A percentile compares a stretch with the other conserved stretches of the same genome.
Conservation (phyloP, 2,329 filamentous ascomycete species). For the Passalora sequoiae region DNA sequence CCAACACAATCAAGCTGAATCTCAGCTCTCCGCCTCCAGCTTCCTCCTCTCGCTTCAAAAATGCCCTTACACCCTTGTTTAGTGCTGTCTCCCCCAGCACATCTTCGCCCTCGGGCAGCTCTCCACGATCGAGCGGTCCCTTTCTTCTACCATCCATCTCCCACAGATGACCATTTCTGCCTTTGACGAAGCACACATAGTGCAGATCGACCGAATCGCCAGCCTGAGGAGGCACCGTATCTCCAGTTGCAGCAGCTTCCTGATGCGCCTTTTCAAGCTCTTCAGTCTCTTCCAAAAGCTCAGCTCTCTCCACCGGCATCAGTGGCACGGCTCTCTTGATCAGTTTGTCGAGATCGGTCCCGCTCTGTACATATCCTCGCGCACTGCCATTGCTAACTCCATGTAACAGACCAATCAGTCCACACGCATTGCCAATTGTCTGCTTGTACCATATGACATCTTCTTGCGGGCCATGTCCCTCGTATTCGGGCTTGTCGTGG, state of each 20-base stretch:
- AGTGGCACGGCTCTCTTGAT: conserved; percentile 67
- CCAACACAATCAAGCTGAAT: conserved; percentile 59
- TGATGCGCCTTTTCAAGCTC: conserved; percentile 74
- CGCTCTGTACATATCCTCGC: conserved; percentile 52
- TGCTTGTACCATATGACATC: conserved; percentile 91
- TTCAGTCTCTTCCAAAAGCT: conserved; percentile 69
- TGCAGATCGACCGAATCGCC: conserved; percentile 85
- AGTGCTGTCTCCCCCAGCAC: conserved; percentile 66
- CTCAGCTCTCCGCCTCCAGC: conserved; percentile 54
- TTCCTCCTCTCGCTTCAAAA: conserved; percentile 54
- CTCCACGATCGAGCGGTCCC: conserved; percentile 63
- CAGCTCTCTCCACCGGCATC: conserved; percentile 59
- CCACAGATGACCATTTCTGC: conserved; percentile 61
- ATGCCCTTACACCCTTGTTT: conserved; percentile 60
- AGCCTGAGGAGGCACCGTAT: conserved; percentile 71
- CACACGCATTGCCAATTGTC: conserved; percentile 90
- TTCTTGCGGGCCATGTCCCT: conserved; percentile 61
- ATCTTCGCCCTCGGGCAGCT: conserved; percentile 41
- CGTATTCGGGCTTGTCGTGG: conserved; percentile 57
- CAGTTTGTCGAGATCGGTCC: conserved; percentile 59
- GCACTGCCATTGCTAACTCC: conserved; percentile 73
- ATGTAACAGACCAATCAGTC: conserved; percentile 82
- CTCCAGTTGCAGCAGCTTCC: conserved; percentile 68
- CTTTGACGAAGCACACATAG: conserved; percentile 91
- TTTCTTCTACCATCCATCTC: conserved; percentile 73